phyloP scores from a whole-genome alignment of 163 green algal species.

The Chloromonas sp. region DNA sequence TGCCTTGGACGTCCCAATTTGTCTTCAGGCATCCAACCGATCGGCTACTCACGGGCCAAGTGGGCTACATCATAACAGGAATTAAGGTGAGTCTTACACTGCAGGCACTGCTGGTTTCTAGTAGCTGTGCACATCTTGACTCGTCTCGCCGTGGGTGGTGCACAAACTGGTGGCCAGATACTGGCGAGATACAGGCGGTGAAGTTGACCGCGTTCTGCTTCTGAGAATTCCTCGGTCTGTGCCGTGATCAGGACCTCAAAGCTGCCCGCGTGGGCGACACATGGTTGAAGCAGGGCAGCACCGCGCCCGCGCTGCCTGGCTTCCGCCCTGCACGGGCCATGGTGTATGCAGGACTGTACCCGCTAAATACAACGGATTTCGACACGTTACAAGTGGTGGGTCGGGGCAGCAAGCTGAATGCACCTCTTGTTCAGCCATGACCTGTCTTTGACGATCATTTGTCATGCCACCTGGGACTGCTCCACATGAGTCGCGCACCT shows the following conservation, averaged over 20 bases:
- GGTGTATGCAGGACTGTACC: conserved; percentile 68
- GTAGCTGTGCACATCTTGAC: too few relatives aligned
- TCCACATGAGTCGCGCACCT: too few relatives aligned
- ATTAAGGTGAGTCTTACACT: conserved; percentile 42
- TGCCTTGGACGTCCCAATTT: too few relatives aligned
- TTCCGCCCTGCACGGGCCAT: conserved; percentile 85
- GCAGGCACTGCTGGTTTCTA: too few relatives aligned
- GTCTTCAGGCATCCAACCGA: conserved; percentile 33
- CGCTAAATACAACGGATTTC: conserved; percentile 51
- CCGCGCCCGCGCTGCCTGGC: conserved; percentile 49
- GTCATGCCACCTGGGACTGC: too few relatives aligned
- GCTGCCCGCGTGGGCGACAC: conserved; percentile 80
- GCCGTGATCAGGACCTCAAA: conserved; percentile 23
- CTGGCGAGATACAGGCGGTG: too few relatives aligned
- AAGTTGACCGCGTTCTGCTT: too few relatives aligned
- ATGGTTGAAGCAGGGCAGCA: neutral
- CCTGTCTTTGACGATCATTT: too few relatives aligned
- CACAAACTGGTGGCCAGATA: too few relatives aligned
- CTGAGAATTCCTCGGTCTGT: too few relatives aligned
- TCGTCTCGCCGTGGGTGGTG: too few relatives aligned
- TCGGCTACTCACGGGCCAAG: conserved; percentile 77
- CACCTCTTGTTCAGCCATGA: too few relatives aligned
- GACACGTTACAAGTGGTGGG: conserved; percentile 44
- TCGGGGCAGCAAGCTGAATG: neutral
- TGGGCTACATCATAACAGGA: conserved; percentile 88